Conservation (phyloP, 371 early-diverging fungal genomes). For the Actinomortierella ambigua region DNA sequence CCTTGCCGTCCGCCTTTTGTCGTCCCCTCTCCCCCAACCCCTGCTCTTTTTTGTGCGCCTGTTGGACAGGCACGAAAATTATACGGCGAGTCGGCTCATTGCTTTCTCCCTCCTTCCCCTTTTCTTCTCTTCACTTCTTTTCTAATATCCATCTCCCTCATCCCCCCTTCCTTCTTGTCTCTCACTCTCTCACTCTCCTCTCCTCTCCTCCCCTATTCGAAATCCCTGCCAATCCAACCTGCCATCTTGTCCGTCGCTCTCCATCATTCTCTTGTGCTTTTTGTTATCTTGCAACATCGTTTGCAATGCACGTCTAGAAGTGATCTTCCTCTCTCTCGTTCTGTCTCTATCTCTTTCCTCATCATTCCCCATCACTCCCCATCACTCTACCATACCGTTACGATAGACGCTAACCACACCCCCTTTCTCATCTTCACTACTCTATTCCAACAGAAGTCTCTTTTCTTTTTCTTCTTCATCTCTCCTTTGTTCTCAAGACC, state of each 20-base stretch:
- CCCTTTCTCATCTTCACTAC: no score
- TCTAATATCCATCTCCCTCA: no score
- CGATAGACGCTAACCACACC: no score
- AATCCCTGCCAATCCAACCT: no score
- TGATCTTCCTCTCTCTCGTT: not conserved
- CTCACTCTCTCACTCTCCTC: not conserved
- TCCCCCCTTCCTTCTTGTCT: not conserved
- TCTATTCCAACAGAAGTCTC: no score
- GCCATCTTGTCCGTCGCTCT: conserved; percentile 2
- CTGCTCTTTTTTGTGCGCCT: not conserved
- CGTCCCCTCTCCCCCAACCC: not conserved
- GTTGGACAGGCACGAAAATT: no score
- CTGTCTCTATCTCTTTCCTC: not conserved
- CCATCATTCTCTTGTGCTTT: not conserved
- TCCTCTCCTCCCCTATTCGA: not conserved
- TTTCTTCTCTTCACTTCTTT: not conserved
- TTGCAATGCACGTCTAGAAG: no score
- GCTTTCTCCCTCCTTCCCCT: not conserved
- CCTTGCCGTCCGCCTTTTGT: not conserved
- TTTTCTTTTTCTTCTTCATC: no score
- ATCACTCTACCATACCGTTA: not conserved
- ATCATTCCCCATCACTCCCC: conserved; percentile 3
- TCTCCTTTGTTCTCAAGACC: no score
- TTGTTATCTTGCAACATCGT: not conserved
- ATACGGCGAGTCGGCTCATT: not conserved